Evolutionary conservation across 2,329 filamentous ascomycete genomes (phyloP).

Genomic region (Talaromyces rugulosus): DNA sequence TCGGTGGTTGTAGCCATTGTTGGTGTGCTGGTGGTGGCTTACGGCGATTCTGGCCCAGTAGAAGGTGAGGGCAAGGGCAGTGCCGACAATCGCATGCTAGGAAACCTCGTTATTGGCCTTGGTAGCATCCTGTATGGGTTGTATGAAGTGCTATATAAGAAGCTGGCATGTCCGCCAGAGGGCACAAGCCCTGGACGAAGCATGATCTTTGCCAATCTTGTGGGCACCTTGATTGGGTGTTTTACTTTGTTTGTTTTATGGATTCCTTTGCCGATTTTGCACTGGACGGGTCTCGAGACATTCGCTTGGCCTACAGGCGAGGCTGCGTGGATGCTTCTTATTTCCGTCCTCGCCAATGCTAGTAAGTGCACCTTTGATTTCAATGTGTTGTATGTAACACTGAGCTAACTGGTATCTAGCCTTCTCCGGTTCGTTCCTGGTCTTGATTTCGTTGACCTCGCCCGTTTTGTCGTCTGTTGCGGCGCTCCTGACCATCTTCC

Average conservation of each 20-base stretch:
- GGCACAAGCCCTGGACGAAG: constrained; percentile 79
- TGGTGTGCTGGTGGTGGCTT: constrained; percentile 91
- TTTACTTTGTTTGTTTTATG: constrained; percentile 87
- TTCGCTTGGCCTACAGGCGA: constrained; percentile 78
- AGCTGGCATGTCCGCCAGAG: constrained; percentile 85
- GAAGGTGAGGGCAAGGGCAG: constrained; percentile 34
- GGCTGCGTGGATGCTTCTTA: constrained; percentile 72
- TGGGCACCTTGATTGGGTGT: constrained; percentile 78
- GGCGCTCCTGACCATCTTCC: constrained; percentile 90
- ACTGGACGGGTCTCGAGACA: constrained; percentile 70
- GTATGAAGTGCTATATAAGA: constrained; percentile 97
- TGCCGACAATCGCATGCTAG: constrained; percentile 66
- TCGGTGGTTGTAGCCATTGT: constrained; percentile 82
- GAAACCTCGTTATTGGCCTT: constrained; percentile 86
- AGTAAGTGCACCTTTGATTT: constrained; percentile 43
- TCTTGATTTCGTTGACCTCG: constrained; percentile 86
- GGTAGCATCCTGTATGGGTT: constrained; percentile 92
- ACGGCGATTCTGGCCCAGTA: constrained; percentile 64
- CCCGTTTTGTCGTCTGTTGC: constrained; percentile 91
- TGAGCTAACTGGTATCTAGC: constrained; percentile 30
- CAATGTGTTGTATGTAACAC: background rate
- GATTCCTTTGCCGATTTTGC: constrained; percentile 83
- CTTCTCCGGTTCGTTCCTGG: constrained; percentile 89
- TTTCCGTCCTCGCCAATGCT: constrained; percentile 82
- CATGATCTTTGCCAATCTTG: constrained; percentile 91